phyloP scores from a whole-genome alignment of 768 basidiomycete genomes.

The button mushroom (Agaricus bisporus) region DNA sequence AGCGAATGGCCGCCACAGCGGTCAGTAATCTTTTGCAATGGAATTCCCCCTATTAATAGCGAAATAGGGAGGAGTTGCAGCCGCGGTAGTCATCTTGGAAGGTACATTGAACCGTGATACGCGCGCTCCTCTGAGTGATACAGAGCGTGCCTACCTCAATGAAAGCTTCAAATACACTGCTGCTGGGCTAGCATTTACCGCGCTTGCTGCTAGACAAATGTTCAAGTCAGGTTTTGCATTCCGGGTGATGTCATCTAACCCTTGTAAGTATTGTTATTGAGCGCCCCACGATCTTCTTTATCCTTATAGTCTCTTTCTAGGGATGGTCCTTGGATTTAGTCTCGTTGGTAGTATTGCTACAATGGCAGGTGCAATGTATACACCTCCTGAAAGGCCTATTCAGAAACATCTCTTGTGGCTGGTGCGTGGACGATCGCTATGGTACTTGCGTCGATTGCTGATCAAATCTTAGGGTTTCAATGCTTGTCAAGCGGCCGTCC shows the following conservation, averaged over 20 bases:
- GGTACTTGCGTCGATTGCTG: background rate
- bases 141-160: constrained; percentile 67
- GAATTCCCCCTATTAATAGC: background rate
- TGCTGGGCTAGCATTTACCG: constrained; percentile 70
- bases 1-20: constrained; percentile 3
- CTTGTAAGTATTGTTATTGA: constrained; percentile 43
- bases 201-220: constrained; percentile 71
- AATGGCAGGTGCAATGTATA: constrained; percentile 81
- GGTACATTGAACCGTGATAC: constrained; percentile 75
- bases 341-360: constrained; percentile 74
- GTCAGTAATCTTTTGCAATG: background rate
- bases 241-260: constrained; percentile 78
- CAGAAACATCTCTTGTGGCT: constrained; percentile 83
- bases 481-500: constrained; percentile 77
- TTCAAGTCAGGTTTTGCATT: constrained; percentile 64
- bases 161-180: constrained; percentile 82
- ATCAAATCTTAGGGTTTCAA: constrained; percentile 63
- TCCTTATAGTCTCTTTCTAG: constrained; percentile 23
- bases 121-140: constrained; percentile 52
- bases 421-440: constrained; percentile 30
- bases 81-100: constrained; percentile 58
- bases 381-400: constrained; percentile 67
- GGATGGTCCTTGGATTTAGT: constrained; percentile 79
- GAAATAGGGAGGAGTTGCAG: constrained; percentile 63
- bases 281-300: background rate